Evolutionary conservation across 2,329 filamentous ascomycete species (phyloP).

Genomic region (Camptophora hylomeconis): DNA sequence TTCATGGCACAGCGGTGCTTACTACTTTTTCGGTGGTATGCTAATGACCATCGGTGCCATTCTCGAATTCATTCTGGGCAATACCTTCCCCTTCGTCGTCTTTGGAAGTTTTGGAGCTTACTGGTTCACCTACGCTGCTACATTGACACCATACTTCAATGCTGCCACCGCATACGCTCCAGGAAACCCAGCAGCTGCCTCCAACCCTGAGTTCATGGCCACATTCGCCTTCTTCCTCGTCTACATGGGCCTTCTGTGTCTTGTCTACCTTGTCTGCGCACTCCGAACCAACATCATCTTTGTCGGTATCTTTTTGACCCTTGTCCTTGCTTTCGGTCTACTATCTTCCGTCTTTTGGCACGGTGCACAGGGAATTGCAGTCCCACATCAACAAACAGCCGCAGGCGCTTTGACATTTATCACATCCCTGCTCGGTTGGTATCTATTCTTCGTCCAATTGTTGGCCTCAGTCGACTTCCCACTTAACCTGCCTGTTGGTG

Average conservation of each 20-base stretch:
- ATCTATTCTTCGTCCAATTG: conserved; percentile 42
- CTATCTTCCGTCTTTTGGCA: conserved; percentile 8
- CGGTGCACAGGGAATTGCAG: too few relatives aligned
- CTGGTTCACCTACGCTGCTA: conserved; percentile 44
- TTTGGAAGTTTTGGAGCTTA: conserved; percentile 37
- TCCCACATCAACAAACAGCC: conserved; percentile 15
- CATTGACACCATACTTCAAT: conserved; percentile 41
- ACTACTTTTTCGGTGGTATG: conserved; percentile 24
- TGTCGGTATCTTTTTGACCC: conserved; percentile 5
- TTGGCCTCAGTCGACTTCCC: conserved; percentile 46
- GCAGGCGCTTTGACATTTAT: conserved; percentile 40
- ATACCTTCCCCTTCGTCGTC: conserved; percentile 45
- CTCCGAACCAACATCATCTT: conserved; percentile 4
- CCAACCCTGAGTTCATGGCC: conserved; percentile 14
- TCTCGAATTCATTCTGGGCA: conserved; percentile 24
- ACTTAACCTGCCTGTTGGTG: conserved; percentile 42
- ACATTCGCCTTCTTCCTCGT: conserved; percentile 5
- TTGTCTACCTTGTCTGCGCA: conserved; percentile 5
- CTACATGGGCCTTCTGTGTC: conserved; percentile 1
- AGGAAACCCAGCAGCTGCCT: conserved; percentile 17
- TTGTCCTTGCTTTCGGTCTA: conserved; percentile 7
- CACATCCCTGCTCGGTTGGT: conserved; percentile 41
- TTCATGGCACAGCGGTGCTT: conserved; percentile 15
- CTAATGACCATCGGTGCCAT: conserved; percentile 22
- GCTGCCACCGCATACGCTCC: conserved; percentile 29